phyloP scores from a whole-genome alignment of 495 filamentous ascomycete genomes.

The Xylaria scruposa region DNA sequence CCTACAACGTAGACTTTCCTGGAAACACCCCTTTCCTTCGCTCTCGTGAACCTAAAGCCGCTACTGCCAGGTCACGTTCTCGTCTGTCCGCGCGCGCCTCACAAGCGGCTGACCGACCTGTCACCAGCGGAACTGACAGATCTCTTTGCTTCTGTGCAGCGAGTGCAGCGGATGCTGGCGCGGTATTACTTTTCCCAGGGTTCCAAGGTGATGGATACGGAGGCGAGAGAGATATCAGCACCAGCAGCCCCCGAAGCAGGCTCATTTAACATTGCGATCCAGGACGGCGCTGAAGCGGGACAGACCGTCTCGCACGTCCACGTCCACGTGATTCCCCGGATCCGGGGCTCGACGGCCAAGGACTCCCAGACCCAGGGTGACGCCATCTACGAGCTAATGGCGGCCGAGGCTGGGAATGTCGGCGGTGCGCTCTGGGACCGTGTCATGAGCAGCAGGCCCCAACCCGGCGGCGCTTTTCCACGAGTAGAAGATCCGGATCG shows the following conservation, averaged over 20 bases:
- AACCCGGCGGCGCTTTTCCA: slow-evolving; percentile 54
- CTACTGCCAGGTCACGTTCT: slow-evolving; percentile 94
- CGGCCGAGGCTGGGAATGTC: slow-evolving; percentile 87
- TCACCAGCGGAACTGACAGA: slow-evolving; percentile 76
- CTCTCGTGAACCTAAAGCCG: slow-evolving; percentile 93
- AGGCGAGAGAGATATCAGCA: background rate
- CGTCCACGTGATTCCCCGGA: slow-evolving; percentile 88
- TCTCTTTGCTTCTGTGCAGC: slow-evolving; percentile 83
- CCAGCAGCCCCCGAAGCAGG: slow-evolving; percentile 44
- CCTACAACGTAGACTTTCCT: slow-evolving; percentile 73
- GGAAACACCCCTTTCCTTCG: slow-evolving; percentile 76
- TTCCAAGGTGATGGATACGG: background rate
- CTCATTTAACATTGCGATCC: slow-evolving; percentile 88
- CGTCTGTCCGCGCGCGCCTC: slow-evolving; percentile 68
- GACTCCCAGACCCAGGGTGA: slow-evolving; percentile 58
- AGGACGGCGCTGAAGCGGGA: slow-evolving; percentile 87
- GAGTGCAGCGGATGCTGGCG: slow-evolving; percentile 78
- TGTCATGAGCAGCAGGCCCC: slow-evolving; percentile 17
- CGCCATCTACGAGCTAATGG: slow-evolving; percentile 79
- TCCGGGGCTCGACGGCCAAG: slow-evolving; percentile 50
- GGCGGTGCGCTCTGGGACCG: slow-evolving; percentile 62
- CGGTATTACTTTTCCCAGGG: slow-evolving; percentile 65
- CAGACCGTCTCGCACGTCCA: slow-evolving; percentile 93
- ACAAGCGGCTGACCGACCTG: slow-evolving; percentile 78
- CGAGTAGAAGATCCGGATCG: slow-evolving; percentile 71